Evolutionary conservation across 345 rosid genomes (phyloP).

Genomic region (Litchi chinensis): DNA sequence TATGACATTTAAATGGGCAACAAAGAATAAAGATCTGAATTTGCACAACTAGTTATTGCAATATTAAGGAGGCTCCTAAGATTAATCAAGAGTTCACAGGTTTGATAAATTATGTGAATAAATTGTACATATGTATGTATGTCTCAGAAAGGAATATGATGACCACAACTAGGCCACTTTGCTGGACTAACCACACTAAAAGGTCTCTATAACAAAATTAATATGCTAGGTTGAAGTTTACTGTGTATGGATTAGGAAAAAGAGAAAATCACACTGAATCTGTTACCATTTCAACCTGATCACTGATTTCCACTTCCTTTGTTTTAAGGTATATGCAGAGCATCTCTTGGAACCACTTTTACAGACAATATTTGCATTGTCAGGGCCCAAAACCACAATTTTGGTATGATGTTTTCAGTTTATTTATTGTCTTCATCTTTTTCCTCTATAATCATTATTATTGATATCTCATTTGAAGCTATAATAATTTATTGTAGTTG

Average conservation of each 20-base stretch:
- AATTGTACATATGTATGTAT: too few relatives aligned
- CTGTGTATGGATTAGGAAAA: neutral
- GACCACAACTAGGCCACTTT: neutral
- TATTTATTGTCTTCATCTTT: neutral
- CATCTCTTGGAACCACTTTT: slow-evolving; percentile 86
- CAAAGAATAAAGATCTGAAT: too few relatives aligned
- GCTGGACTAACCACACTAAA: neutral
- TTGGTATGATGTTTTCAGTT: slow-evolving; percentile 43
- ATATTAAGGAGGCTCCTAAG: neutral
- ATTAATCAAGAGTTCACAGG: neutral
- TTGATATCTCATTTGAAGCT: slow-evolving; percentile 3
- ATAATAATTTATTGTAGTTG: slow-evolving; percentile 48
- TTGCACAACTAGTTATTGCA: too few relatives aligned
- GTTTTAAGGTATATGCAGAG: slow-evolving; percentile 79
- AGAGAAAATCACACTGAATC: neutral
- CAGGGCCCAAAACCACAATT: slow-evolving; percentile 84
- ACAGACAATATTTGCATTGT: slow-evolving; percentile 65
- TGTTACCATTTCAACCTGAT: neutral
- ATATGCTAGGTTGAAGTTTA: neutral
- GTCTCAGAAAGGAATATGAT: too few relatives aligned
- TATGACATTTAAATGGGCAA: too few relatives aligned
- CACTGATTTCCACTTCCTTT: slow-evolving; percentile 30
- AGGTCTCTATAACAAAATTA: neutral
- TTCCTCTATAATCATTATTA: neutral
- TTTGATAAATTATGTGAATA: too few relatives aligned